Evolutionary conservation across 2,329 filamentous ascomycete genomes (phyloP).

Genomic region (Tolypocladium amazonense): DNA sequence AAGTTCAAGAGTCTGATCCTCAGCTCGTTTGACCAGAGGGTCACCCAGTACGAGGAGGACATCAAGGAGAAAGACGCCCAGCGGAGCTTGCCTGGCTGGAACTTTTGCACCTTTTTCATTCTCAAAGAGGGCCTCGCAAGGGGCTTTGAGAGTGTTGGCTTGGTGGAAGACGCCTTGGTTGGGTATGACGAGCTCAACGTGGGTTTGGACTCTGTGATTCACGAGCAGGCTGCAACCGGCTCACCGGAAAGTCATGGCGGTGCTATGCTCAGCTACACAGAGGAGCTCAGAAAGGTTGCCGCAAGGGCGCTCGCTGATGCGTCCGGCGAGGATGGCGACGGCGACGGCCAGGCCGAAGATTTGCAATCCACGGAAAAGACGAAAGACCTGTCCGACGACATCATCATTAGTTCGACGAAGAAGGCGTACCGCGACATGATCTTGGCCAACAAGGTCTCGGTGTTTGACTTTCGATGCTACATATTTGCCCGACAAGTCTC

Average conservation of each 20-base stretch:
- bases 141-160: conserved; percentile 90
- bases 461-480: conserved; percentile 92
- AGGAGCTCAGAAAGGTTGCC: conserved; percentile 56
- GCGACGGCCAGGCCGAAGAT: conserved; percentile 34
- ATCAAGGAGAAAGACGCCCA: conserved; percentile 91
- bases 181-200: conserved; percentile 91
- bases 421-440: conserved; percentile 91
- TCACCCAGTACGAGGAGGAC: conserved; percentile 92
- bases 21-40: conserved; percentile 79
- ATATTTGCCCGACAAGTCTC: conserved; percentile 84
- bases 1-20: conserved; percentile 85
- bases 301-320: conserved; percentile 36
- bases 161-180: conserved; percentile 89
- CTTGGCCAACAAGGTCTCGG: conserved; percentile 84
- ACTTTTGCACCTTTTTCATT: conserved; percentile 98
- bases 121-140: conserved; percentile 89
- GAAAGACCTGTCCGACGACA: conserved; percentile 38
- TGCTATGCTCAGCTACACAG: conserved; percentile 60
- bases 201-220: conserved; percentile 72
- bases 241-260: conserved; percentile 58
- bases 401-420: conserved; percentile 50
- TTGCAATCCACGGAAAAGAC: conserved; percentile 32
- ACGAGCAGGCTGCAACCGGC: conserved; percentile 55
- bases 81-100: conserved; percentile 84
- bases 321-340: conserved; percentile 16